Conservation (phyloP, 768 basidiomycete genomes). For the Boletellus ananiceps region DNA sequence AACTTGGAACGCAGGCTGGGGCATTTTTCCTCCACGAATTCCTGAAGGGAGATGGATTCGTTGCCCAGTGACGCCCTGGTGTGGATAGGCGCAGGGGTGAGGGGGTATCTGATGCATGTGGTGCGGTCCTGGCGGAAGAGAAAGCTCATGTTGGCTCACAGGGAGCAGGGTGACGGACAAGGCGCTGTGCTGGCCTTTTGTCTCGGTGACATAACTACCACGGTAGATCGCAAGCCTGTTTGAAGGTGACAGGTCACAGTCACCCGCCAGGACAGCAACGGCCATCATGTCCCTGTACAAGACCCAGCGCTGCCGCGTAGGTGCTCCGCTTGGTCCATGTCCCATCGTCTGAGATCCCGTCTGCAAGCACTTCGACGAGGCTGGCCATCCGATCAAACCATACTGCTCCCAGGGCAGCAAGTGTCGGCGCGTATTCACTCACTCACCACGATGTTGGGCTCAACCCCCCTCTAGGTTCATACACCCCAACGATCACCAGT, state of each 20-base stretch:
- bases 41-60: constrained; percentile 21
- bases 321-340: constrained; percentile 17
- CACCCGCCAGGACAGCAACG: constrained; percentile 6
- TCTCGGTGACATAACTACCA: constrained; percentile 11
- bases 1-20: constrained; percentile 28
- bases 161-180: neutral
- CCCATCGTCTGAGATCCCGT: constrained; percentile 13
- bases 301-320: constrained; percentile 45
- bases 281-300: constrained; percentile 37
- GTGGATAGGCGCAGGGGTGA: constrained; percentile 16
- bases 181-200: neutral
- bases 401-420: constrained; percentile 44
- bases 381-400: constrained; percentile 39
- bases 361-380: constrained; percentile 44
- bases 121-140: constrained; percentile 15
- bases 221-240: neutral
- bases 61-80: constrained; percentile 10
- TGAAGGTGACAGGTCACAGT: constrained; percentile 18
- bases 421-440: constrained; percentile 42
- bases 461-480: constrained; percentile 37
- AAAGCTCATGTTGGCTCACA: constrained; percentile 15
- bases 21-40: constrained; percentile 30
- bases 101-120: constrained; percentile 20
- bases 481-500: constrained; percentile 47
- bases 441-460: constrained; percentile 5